A percentile compares a stretch with the other conserved stretches of the same genome.
Conservation (phyloP, 257 asterid species). For the Scutellaria baicalensis region DNA sequence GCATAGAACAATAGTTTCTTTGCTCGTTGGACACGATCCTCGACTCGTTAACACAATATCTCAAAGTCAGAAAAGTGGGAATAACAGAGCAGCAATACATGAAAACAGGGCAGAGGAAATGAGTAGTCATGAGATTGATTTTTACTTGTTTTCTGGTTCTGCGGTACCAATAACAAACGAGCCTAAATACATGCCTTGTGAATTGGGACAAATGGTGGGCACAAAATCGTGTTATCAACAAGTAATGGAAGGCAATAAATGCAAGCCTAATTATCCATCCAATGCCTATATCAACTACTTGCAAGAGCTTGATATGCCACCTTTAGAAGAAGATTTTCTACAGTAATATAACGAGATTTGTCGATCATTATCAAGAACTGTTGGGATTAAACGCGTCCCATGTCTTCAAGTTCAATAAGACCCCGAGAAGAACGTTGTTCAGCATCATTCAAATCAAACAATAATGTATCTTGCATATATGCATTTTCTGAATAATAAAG, state of each 20-base stretch:
- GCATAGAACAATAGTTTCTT: constrained; percentile 25
- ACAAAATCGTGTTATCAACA: constrained; percentile 20
- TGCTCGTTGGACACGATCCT: constrained; percentile 28
- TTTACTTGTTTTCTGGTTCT: background rate
- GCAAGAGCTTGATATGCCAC: constrained; percentile 24
- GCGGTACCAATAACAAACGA: background rate
- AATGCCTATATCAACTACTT: constrained; percentile 10
- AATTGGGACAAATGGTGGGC: background rate
- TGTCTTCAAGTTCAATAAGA: constrained; percentile 18
- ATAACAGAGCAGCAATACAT: background rate
- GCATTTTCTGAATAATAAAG: background rate
- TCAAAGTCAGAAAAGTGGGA: background rate
- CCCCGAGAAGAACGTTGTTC: background rate
- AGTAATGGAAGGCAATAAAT: constrained; percentile 8
- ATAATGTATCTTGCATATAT: background rate
- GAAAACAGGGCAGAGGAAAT: background rate
- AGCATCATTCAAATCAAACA: too few species aligned
- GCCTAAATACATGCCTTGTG: background rate
- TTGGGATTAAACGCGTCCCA: background rate
- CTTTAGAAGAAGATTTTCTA: constrained; percentile 18
- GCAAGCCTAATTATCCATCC: constrained; percentile 15
- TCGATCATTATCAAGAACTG: background rate
- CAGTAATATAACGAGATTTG: background rate
- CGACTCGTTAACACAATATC: constrained; percentile 12
- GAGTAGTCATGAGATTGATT: background rate